Conservation (phyloP, 495 filamentous ascomycete genomes). For the Friedmanniomyces simplex region DNA sequence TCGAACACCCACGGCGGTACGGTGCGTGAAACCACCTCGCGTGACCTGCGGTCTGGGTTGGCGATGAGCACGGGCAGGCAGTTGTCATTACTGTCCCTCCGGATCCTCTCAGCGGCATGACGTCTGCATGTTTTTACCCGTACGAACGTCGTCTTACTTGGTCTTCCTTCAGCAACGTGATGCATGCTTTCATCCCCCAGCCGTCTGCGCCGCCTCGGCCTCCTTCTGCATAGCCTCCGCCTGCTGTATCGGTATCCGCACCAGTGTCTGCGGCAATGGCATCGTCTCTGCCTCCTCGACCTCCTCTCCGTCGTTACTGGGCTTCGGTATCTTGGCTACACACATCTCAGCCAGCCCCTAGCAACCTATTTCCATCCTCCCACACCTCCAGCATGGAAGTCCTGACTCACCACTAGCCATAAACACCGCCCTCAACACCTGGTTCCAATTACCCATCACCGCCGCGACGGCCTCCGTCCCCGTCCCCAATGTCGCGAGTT, state of each 20-base stretch:
- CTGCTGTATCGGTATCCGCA: constrained; percentile 66
- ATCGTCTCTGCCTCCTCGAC: constrained; percentile 29
- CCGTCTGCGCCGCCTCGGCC: not conserved
- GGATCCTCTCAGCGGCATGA: too few relatives aligned
- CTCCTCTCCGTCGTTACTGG: constrained; percentile 43
- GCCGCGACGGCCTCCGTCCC: constrained; percentile 93
- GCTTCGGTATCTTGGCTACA: constrained; percentile 49
- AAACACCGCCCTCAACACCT: constrained; percentile 82
- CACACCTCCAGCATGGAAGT: not conserved
- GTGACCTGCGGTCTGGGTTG: too few relatives aligned
- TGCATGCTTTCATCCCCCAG: not conserved
- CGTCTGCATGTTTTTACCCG: too few relatives aligned
- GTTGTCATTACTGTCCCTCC: too few relatives aligned
- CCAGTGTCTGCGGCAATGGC: constrained; percentile 65
- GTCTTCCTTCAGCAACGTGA: too few relatives aligned
- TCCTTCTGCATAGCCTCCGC: constrained; percentile 20
- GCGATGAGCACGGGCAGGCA: too few relatives aligned
- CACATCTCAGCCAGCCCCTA: not conserved
- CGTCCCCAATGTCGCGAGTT: constrained; percentile 75
- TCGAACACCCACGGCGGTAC: too few relatives aligned
- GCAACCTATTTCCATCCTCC: too few relatives aligned
- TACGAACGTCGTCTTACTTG: too few relatives aligned
- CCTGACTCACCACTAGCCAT: constrained; percentile 92
- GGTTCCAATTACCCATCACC: constrained; percentile 92
- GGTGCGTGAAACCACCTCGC: too few relatives aligned